Evolutionary conservation across 805 yeast genomes (phyloP).

Genomic region (Metschnikowia santaceciliae): DNA sequence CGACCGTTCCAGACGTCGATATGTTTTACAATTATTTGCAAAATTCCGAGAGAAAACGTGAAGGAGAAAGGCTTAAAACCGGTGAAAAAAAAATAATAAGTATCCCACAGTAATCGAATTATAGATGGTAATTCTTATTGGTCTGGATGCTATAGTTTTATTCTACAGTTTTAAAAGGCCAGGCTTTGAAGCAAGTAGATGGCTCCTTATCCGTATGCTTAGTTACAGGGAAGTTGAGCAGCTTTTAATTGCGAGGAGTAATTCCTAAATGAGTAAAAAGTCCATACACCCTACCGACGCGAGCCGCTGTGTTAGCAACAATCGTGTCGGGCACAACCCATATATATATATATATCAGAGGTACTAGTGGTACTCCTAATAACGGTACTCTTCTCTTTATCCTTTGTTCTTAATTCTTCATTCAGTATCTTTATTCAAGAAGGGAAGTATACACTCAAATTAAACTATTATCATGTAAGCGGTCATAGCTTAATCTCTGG

Average conservation of each 20-base stretch:
- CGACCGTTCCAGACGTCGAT: too few species aligned
- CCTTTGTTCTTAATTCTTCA: too few species aligned
- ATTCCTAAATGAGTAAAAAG: not conserved
- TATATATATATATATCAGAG: too few species aligned
- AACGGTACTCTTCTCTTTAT: too few species aligned
- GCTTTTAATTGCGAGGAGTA: not conserved
- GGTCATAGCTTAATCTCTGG: slow-evolving; percentile 39
- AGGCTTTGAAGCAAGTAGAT: not conserved
- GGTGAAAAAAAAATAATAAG: not conserved
- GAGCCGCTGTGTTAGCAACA: not conserved
- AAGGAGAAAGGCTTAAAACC: too few species aligned
- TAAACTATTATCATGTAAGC: slow-evolving; percentile 10
- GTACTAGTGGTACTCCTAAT: too few species aligned
- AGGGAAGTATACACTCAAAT: slow-evolving; percentile 17
- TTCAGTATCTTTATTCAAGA: slow-evolving; percentile 15
- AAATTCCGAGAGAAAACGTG: not conserved
- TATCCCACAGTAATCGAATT: too few species aligned
- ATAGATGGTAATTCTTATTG: too few species aligned
- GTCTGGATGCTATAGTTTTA: too few species aligned
- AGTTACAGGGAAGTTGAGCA: not conserved
- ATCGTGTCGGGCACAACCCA: not conserved
- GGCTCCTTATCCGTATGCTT: not conserved
- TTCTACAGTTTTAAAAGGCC: too few species aligned
- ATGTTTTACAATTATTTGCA: not conserved
- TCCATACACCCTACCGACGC: not conserved